Conservation (phyloP, 306 rosid species). For the Citrullus mucosospermus region DNA sequence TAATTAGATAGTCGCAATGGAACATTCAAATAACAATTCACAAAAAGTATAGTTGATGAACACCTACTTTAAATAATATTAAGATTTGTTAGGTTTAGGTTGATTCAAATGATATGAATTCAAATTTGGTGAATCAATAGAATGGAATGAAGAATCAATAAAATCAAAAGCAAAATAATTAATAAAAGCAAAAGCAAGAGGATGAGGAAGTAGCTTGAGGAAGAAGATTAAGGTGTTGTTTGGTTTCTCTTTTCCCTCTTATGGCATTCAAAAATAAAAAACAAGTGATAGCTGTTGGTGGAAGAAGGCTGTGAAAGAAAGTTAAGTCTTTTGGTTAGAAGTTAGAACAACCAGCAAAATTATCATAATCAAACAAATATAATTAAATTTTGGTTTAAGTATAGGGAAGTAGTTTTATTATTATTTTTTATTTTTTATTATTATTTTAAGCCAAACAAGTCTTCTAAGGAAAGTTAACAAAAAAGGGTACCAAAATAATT, state of each 20-base stretch:
- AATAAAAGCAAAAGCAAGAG: background rate
- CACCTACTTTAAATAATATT: background rate
- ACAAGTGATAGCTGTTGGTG: background rate
- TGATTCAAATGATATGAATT: background rate
- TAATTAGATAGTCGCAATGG: background rate
- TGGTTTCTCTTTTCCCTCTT: background rate
- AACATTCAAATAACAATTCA: background rate
- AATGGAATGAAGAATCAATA: background rate
- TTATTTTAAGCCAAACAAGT: background rate
- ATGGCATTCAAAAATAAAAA: background rate
- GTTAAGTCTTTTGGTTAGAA: background rate
- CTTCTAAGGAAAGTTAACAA: background rate
- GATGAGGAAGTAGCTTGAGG: background rate
- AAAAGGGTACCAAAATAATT: background rate
- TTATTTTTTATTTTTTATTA: background rate
- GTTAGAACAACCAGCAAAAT: conserved; percentile 1
- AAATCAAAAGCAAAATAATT: background rate
- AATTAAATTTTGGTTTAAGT: background rate
- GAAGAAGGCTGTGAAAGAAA: background rate
- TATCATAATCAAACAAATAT: background rate
- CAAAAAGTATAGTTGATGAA: background rate
- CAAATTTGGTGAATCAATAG: background rate
- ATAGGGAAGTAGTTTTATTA: background rate
- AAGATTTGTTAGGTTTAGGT: background rate
- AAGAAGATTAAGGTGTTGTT: background rate